Base-by-base conservation (phyloP, 2,329 filamentous ascomycete species). In the Ilyonectria sp. region DNA sequence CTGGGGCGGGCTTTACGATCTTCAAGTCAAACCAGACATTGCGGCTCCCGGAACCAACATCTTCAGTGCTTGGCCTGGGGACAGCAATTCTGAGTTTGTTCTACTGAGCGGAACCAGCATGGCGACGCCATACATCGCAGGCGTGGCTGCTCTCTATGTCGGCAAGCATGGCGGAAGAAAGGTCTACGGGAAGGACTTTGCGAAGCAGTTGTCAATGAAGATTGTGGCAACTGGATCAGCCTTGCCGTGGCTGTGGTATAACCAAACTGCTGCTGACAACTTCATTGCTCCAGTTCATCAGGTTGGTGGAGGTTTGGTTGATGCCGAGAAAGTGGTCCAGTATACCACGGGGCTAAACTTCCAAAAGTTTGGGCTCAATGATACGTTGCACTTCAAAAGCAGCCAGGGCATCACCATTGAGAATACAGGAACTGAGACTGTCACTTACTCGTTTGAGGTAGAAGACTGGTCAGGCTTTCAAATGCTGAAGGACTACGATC, bases 41-140 rank as follows among this genome's bases (percentile, higher is more conserved):
- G 79, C 80, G 29, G 78, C 82, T 0, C 82, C 83, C 2, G 83
- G 84, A 43, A 79, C 79, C 46, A 77, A 80, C 46, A 86, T 86
- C 60, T 78, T 84, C 50, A 83, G 81, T 21, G 84, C 84, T 7
- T 83, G 79, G 58, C 80, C 80, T 1, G 70, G 79, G 23, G 23
- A 44, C 13, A 47, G 29, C 43, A 29, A 58, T 21, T 71, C 69
- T 6, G 44, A 43, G 8, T 86, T 84, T 66, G 79, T 78, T 15
- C 76, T 85, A 6, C 75, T 82, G 47, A 82, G 79, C 49, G 85
- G 85, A 47, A 87, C 85, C 0, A 85, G 82, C 1, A 86, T 87
- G 85, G 82, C 84, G 6, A 81, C 80, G 31, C 84, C 84, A 1
- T 84, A 84, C 56, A 76, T 84, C 8, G 82, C 84, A 31, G 84